These are phyloP conservation scores for Salix dunnii DNA, from an alignment of 345 rosid genomes.

Conservation along the genomic window DNA sequence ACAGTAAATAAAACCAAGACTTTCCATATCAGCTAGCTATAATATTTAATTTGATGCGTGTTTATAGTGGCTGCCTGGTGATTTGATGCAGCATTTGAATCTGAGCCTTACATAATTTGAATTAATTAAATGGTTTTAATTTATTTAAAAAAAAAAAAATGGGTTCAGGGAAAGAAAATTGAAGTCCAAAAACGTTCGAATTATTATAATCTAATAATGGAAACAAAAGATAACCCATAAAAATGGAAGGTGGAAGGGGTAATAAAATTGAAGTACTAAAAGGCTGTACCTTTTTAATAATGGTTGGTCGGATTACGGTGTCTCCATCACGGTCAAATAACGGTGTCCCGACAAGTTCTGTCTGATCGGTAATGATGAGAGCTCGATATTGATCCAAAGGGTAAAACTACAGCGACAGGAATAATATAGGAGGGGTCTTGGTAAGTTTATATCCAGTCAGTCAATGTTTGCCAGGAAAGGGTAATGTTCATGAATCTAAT, in stretches of 20 bases:
- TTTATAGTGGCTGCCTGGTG: no score
- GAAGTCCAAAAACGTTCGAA: no score
- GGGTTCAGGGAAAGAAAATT: no score
- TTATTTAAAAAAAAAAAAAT: no score
- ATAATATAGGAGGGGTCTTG: background rate
- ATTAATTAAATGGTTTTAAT: no score
- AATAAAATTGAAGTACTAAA: background rate
- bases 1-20: background rate
- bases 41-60: background rate
- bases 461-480: background rate
- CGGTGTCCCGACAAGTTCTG: slow-evolving; percentile 16
- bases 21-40: background rate
- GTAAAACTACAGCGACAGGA: slow-evolving; percentile 16
- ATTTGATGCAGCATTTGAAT: no score
- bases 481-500: slow-evolving; percentile 19
- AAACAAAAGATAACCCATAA: background rate
- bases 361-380: slow-evolving; percentile 1
- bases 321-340: slow-evolving; percentile 9
- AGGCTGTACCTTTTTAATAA: background rate
- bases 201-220: no score
- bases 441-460: background rate
- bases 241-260: background rate
- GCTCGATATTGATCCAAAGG: background rate
- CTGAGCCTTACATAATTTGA: no score
- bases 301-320: background rate